Conservation (phyloP, 345 rosid genomes). For the Pseudoturritis turrita region DNA sequence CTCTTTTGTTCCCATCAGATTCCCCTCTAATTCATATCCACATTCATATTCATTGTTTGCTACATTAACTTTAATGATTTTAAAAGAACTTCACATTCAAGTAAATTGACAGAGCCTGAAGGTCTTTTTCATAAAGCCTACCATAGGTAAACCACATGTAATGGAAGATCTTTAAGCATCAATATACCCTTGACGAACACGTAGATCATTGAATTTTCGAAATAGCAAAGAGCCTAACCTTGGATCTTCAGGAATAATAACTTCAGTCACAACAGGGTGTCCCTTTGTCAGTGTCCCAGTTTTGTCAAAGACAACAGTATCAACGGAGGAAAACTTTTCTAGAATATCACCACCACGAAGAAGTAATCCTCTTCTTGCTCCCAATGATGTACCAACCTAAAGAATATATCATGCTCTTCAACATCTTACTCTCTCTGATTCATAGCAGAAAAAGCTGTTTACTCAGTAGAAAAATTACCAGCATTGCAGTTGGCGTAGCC, state of each 20-base stretch:
- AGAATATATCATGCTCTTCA: slow-evolving; percentile 11
- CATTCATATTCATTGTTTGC: background rate
- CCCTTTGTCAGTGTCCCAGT: slow-evolving; percentile 94
- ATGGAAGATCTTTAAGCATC: background rate
- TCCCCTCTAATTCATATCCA: background rate
- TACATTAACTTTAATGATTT: background rate
- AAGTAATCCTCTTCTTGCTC: slow-evolving; percentile 92
- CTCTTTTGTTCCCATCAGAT: background rate
- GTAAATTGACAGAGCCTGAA: background rate
- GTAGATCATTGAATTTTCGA: background rate
- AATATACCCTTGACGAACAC: background rate
- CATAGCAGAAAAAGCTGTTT: background rate
- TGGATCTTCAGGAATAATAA: slow-evolving; percentile 44
- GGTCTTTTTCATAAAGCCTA: background rate
- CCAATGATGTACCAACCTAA: slow-evolving; percentile 90
- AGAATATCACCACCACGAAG: slow-evolving; percentile 87
- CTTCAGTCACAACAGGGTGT: slow-evolving; percentile 77
- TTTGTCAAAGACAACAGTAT: slow-evolving; percentile 83
- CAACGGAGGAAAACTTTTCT: slow-evolving; percentile 85
- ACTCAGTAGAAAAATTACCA: slow-evolving; percentile 44
- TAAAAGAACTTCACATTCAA: background rate
- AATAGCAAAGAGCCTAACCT: slow-evolving; percentile 47
- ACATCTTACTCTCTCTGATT: slow-evolving; percentile 8
- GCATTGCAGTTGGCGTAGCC: slow-evolving; percentile 98
- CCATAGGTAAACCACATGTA: background rate